Percentiles rank a stretch among this genome's conserved stretches.
Conservation (phyloP, 306 rosid genomes). For the Notholithocarpus densiflorus region DNA sequence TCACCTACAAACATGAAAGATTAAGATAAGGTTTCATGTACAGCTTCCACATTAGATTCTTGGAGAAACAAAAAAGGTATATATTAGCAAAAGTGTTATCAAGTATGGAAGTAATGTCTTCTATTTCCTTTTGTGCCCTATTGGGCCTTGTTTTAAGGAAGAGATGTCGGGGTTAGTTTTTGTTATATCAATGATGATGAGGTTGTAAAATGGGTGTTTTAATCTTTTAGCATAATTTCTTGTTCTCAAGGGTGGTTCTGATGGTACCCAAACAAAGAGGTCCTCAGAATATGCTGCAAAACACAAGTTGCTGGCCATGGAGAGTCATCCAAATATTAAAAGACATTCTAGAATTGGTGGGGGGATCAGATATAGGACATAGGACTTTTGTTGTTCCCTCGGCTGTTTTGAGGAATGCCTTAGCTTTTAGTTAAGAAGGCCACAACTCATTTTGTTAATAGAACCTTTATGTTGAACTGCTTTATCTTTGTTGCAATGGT, state of each 20-base stretch:
- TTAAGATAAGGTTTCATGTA: conserved; percentile 11
- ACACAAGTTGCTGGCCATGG: too few relatives aligned
- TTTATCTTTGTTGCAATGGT: too few relatives aligned
- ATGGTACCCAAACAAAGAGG: not conserved
- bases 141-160: not conserved
- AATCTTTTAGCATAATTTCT: not conserved
- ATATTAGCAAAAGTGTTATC: not conserved
- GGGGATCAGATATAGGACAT: too few relatives aligned
- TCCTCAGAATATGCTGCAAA: too few relatives aligned
- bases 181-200: not conserved
- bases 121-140: not conserved
- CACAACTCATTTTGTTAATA: too few relatives aligned
- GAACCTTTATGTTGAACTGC: too few relatives aligned
- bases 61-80: not conserved
- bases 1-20: conserved; percentile 13
- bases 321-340: too few relatives aligned
- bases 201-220: conserved; percentile 16
- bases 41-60: conserved; percentile 3
- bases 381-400: too few relatives aligned
- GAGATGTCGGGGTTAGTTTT: not conserved
- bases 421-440: too few relatives aligned
- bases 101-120: not conserved
- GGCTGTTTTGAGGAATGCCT: too few relatives aligned
- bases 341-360: too few relatives aligned
- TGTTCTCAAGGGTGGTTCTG: not conserved